Evolutionary conservation across 1,284 basidiomycete species (phyloP), one percentile per base, ranked within the genome.

Genomic region (Apiotrichum sp.): DNA sequence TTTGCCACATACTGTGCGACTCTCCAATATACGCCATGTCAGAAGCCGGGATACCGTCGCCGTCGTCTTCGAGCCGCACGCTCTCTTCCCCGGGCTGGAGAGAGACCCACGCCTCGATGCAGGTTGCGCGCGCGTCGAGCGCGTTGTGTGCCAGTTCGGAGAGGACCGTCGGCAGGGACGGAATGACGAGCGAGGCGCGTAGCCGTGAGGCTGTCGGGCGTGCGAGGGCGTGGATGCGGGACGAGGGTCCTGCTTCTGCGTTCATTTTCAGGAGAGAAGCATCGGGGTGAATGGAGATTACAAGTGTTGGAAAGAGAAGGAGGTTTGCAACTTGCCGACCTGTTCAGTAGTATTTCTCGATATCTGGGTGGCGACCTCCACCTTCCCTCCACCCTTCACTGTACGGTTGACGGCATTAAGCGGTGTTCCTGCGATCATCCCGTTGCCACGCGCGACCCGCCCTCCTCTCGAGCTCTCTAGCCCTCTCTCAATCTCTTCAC

Each of bases 81-180:
- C 80, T 63, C 59, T 68, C 65, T 8, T 54, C 49, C 75, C 88
- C 89, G 89, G 54, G 85, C 81, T 47, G 82, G 32, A 75, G 62
- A 52, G 75, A 67, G 33, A 80, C 50, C 44, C 68, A 67, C 33
- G 74, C 63, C 32, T 72, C 66, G 33, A 81, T 67, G 4, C 62
- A 55, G 4, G 51, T 65, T 2, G 78, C 69, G 6, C 61, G 52
- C 0, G 79, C 79, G 58, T 81, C 79, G n/a, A 80, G 59, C 1
- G 88, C 82, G 70, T 96, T 96, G 69, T 93, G 89, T 14, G 90
- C 73, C 41, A 96, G 82, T 73, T 95, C 89, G 1, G 84, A 84
- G 22, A 93, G 78, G 56, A 92, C 79, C 67, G 86, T 84, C 4
- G 87, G 80, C 22, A 93, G 72, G 6, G 88, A 87, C 0, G 89